Evolutionary conservation across 495 filamentous ascomycete genomes (phyloP).

Genomic region (Paragyromitra xinjiangensis): DNA sequence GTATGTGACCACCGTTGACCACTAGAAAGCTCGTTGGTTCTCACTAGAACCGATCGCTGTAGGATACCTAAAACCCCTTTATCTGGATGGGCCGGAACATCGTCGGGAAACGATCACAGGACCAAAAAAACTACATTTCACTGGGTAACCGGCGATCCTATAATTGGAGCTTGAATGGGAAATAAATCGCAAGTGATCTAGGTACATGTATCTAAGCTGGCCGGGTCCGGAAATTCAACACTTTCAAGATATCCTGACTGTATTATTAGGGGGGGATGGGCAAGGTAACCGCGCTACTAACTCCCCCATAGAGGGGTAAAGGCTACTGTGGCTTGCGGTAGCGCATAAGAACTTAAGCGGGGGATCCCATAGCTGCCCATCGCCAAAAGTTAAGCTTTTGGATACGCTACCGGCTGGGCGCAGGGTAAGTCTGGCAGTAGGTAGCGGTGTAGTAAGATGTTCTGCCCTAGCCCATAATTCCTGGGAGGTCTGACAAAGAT

Average conservation of each 20-base stretch:
- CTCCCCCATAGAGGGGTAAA: not conserved
- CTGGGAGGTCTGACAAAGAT: no score
- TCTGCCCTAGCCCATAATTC: no score
- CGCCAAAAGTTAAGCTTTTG: no score
- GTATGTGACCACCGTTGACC: not conserved
- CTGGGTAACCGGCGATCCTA: not conserved
- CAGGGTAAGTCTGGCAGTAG: no score
- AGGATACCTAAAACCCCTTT: conserved; percentile 7
- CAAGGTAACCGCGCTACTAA: not conserved
- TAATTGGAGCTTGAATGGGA: not conserved
- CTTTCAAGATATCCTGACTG: conserved; percentile 1
- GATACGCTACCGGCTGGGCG: no score
- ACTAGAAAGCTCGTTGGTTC: not conserved
- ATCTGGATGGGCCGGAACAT: not conserved
- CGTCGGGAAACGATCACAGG: not conserved
- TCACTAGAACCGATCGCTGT: not conserved
- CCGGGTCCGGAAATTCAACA: conserved; percentile 22
- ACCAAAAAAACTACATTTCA: not conserved
- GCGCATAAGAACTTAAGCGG: no score
- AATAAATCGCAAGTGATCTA: not conserved
- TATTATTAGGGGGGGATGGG: no score
- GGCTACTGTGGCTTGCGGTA: not conserved
- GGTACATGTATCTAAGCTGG: not conserved
- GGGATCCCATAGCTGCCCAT: no score
- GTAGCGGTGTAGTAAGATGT: no score